Conservation (phyloP, 495 filamentous ascomycete genomes). For the Cercophora scortea region DNA sequence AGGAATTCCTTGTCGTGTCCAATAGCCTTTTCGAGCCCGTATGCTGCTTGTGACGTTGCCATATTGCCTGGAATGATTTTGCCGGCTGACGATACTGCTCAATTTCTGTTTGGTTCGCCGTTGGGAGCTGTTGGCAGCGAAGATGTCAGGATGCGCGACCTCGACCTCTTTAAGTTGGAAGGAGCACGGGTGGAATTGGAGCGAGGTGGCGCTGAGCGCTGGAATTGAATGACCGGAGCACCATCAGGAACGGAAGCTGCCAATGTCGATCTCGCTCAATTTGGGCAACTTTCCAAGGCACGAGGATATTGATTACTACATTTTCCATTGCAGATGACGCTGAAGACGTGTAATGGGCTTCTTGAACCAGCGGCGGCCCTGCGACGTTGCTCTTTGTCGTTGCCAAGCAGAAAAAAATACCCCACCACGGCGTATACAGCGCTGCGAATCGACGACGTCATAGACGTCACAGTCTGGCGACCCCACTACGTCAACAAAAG, state of each 20-base stretch:
- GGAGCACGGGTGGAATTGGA: too few species aligned
- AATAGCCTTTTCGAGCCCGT: slow-evolving; percentile 53
- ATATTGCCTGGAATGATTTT: slow-evolving; percentile 21
- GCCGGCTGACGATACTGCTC: neutral
- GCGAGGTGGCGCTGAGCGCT: too few species aligned
- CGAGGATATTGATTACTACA: neutral
- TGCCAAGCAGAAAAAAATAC: too few species aligned
- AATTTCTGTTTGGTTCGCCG: neutral
- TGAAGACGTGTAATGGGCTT: neutral
- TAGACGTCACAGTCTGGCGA: neutral
- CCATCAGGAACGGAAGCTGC: neutral
- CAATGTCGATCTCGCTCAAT: neutral
- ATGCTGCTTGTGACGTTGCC: slow-evolving; percentile 57
- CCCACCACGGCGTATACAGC: neutral
- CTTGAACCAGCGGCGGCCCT: too few species aligned
- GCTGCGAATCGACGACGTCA: neutral
- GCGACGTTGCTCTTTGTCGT: too few species aligned
- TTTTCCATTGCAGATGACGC: neutral
- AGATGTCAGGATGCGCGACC: neutral
- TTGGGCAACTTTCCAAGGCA: neutral
- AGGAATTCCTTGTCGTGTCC: slow-evolving; percentile 54
- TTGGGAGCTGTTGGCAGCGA: neutral
- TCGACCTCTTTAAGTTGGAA: neutral
- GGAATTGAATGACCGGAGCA: too few species aligned
- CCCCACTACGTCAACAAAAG: too few species aligned